Evolutionary conservation across 768 basidiomycete species (phyloP).

Genomic region (Cantharellus cinnabarinus): DNA sequence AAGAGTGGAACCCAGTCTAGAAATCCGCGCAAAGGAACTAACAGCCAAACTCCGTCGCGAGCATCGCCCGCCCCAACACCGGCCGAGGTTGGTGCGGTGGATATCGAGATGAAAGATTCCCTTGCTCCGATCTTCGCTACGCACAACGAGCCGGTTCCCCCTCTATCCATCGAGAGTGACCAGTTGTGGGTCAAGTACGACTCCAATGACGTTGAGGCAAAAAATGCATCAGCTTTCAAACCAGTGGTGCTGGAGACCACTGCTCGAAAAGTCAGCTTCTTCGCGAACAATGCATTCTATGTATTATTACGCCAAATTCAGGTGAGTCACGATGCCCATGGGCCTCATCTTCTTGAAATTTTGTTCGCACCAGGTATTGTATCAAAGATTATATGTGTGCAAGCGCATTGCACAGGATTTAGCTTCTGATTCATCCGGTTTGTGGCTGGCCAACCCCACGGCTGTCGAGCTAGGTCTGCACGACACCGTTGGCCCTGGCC

Average conservation of each 20-base stretch:
- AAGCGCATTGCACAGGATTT: slow-evolving; percentile 60
- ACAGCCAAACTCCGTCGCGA: not conserved
- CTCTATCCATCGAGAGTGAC: not conserved
- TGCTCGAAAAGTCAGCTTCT: slow-evolving; percentile 27
- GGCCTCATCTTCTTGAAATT: slow-evolving; percentile 3
- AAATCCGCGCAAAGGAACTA: slow-evolving; percentile 10
- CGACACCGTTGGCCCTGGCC: slow-evolving; percentile 47
- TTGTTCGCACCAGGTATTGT: slow-evolving; percentile 41
- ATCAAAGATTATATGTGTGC: slow-evolving; percentile 69
- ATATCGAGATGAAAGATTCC: slow-evolving; percentile 1
- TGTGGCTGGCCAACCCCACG: slow-evolving; percentile 55
- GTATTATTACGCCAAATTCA: slow-evolving; percentile 73
- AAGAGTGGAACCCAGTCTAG: slow-evolving; percentile 46
- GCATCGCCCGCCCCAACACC: not conserved
- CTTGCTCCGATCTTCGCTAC: not conserved
- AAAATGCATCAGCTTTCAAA: not conserved
- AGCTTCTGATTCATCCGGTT: slow-evolving; percentile 29
- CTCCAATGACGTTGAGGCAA: not conserved
- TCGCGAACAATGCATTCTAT: slow-evolving; percentile 85
- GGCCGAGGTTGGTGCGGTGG: slow-evolving; percentile 1
- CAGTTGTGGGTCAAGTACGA: not conserved
- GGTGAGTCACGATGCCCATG: slow-evolving; percentile 29
- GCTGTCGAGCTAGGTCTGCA: slow-evolving; percentile 71
- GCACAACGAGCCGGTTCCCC: too few relatives aligned
- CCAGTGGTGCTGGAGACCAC: not conserved